These are phyloP conservation scores for Cryphonectria radicalis DNA, from an alignment of 2,329 filamentous ascomycete genomes.

Conservation along the genomic window DNA sequence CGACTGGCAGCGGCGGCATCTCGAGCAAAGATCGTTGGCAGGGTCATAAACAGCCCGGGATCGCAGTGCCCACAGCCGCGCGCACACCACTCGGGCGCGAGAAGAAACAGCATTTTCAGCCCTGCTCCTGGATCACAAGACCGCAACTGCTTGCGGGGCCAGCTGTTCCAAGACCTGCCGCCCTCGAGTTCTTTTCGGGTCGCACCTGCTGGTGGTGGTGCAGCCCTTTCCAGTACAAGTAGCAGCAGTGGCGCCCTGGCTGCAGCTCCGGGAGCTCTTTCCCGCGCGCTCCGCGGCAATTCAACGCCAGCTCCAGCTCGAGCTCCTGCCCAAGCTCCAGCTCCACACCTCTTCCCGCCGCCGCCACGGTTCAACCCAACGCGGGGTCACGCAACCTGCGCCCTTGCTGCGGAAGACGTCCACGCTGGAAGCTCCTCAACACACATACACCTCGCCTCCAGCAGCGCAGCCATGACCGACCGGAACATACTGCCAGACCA, in stretches of 20 bases:
- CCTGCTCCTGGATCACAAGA: background rate
- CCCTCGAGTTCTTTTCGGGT: background rate
- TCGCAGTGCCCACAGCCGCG: background rate
- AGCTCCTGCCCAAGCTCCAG: constrained; percentile 16
- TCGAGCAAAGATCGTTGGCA: background rate
- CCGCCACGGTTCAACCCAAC: constrained; percentile 8
- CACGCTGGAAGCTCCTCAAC: constrained; percentile 36
- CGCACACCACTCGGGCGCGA: background rate
- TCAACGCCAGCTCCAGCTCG: constrained; percentile 11
- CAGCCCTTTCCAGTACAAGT: constrained; percentile 2
- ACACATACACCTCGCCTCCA: background rate
- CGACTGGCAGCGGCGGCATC: background rate
- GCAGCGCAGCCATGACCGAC: constrained; percentile 53
- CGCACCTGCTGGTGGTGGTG: constrained; percentile 3
- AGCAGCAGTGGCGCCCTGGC: constrained; percentile 3
- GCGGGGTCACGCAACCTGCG: constrained; percentile 28
- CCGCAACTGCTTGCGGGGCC: background rate
- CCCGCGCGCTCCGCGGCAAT: background rate
- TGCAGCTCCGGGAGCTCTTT: background rate
- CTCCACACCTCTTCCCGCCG: background rate
- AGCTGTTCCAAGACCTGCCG: constrained; percentile 1
- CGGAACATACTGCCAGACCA: constrained; percentile 64
- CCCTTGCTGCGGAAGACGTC: constrained; percentile 21
- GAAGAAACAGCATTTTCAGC: background rate
- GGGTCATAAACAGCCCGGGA: background rate